Conservation (phyloP, 371 early-diverging fungal species). For the Apophysomyces sp. region DNA sequence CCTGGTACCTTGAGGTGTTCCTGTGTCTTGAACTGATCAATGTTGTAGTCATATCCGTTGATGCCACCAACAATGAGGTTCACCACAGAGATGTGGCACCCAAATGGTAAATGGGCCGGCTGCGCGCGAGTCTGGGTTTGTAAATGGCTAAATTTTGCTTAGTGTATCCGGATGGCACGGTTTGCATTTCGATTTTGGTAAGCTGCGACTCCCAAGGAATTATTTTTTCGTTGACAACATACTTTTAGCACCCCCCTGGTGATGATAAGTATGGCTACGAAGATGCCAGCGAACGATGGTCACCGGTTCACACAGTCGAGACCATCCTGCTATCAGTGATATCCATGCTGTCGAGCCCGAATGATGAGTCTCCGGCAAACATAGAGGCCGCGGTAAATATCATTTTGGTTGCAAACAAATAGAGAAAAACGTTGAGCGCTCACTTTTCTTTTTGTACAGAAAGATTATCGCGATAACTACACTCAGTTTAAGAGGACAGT, state of each 20-base stretch:
- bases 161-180: slow-evolving; percentile 83
- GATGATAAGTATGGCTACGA: slow-evolving; percentile 95
- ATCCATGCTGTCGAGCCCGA: slow-evolving; percentile 90
- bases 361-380: slow-evolving; percentile 92
- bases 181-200: slow-evolving; percentile 93
- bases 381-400: slow-evolving; percentile 88
- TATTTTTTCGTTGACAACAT: background rate
- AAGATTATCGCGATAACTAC: slow-evolving; percentile 71
- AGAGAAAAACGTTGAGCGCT: no score
- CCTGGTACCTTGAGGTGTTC: no score
- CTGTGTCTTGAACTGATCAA: no score
- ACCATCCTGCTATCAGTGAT: slow-evolving; percentile 88
- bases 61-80: slow-evolving; percentile 88
- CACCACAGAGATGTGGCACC: slow-evolving; percentile 79
- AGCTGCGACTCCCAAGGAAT: slow-evolving; percentile 10
- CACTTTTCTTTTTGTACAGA: slow-evolving; percentile 39
- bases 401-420: no score
- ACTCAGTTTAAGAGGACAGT: slow-evolving; percentile 77
- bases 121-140: background rate
- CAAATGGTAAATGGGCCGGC: slow-evolving; percentile 59
- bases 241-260: slow-evolving; percentile 63
- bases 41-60: slow-evolving; percentile 63
- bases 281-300: slow-evolving; percentile 87
- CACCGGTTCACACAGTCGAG: slow-evolving; percentile 93
- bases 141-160: slow-evolving; percentile 4